Conservation (phyloP, 306 rosid genomes). For the Sechiopsis laciniata region DNA sequence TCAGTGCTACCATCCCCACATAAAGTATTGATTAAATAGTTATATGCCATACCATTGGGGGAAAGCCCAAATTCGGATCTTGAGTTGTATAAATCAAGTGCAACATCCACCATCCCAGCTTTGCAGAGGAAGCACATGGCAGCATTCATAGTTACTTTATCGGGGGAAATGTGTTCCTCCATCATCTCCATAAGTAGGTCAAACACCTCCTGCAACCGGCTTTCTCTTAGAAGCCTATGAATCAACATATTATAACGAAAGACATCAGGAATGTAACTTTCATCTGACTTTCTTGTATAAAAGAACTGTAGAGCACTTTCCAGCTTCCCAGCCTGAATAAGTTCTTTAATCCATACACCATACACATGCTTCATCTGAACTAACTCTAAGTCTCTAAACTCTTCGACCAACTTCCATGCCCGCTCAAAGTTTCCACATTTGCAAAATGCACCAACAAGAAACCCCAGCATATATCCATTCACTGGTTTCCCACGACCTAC, state of each 20-base stretch:
- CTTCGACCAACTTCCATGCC: constrained; percentile 45
- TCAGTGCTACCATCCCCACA: constrained; percentile 48
- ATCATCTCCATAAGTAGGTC: constrained; percentile 76
- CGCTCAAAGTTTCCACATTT: constrained; percentile 35
- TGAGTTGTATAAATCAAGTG: constrained; percentile 45
- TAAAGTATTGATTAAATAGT: constrained; percentile 56
- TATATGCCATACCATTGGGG: constrained; percentile 53
- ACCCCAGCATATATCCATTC: constrained; percentile 33
- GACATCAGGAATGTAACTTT: constrained; percentile 47
- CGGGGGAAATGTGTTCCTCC: constrained; percentile 44
- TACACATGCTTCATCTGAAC: constrained; percentile 37
- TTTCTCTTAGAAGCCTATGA: constrained; percentile 53
- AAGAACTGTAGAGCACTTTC: constrained; percentile 55
- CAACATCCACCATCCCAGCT: constrained; percentile 61
- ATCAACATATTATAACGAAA: constrained; percentile 53
- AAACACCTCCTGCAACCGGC: constrained; percentile 46
- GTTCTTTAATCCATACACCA: constrained; percentile 51
- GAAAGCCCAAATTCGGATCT: constrained; percentile 51
- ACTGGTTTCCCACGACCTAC: constrained; percentile 28
- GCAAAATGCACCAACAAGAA: constrained; percentile 50
- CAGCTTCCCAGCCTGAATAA: constrained; percentile 48
- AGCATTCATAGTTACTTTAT: constrained; percentile 59
- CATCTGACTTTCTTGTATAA: constrained; percentile 35
- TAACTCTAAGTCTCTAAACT: constrained; percentile 34
- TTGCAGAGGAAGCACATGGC: constrained; percentile 79